These are phyloP conservation scores for Lactarius sp. DNA, from an alignment of 768 basidiomycete genomes.

Conservation along the genomic window DNA sequence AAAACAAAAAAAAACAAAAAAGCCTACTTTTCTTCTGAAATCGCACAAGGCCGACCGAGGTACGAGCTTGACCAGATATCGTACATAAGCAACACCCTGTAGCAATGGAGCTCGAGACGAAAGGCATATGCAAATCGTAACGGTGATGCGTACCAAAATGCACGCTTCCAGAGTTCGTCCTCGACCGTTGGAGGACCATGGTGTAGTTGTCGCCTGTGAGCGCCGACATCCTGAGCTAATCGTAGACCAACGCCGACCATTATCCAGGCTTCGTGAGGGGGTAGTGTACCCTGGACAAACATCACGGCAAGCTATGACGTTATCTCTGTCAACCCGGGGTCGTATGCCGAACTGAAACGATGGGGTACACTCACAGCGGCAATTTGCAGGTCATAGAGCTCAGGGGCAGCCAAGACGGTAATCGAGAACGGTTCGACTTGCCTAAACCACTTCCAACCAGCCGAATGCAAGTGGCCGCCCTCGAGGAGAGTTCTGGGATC, in stretches of 20 bases:
- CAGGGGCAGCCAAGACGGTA: slow-evolving; percentile 49
- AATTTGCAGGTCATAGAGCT: slow-evolving; percentile 67
- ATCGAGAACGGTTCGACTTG: slow-evolving; percentile 60
- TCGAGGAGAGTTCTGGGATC: slow-evolving; percentile 18
- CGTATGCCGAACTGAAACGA: neutral
- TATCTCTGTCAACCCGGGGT: neutral
- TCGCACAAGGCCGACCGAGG: slow-evolving; percentile 61
- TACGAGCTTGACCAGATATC: slow-evolving; percentile 45
- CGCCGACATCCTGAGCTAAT: slow-evolving; percentile 70
- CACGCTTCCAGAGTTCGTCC: slow-evolving; percentile 73
- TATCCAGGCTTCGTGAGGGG: slow-evolving; percentile 52
- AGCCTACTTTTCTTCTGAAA: slow-evolving; percentile 65
- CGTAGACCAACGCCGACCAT: slow-evolving; percentile 59
- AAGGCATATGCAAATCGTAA: neutral
- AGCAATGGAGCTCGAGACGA: neutral
- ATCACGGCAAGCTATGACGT: slow-evolving; percentile 33
- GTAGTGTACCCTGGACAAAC: slow-evolving; percentile 40
- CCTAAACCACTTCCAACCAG: slow-evolving; percentile 45
- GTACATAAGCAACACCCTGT: slow-evolving; percentile 45
- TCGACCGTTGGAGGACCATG: slow-evolving; percentile 44
- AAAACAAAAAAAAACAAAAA: too few relatives aligned
- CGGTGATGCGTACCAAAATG: slow-evolving; percentile 47
- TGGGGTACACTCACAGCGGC: slow-evolving; percentile 41
- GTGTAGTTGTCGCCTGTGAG: slow-evolving; percentile 49
- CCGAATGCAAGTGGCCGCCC: slow-evolving; percentile 30